A percentile compares a stretch with the other conserved stretches of the same genome.
These are phyloP conservation scores for Nicotiana rustica DNA, from an alignment of 305 asterid genomes.

Conservation along the genomic window DNA sequence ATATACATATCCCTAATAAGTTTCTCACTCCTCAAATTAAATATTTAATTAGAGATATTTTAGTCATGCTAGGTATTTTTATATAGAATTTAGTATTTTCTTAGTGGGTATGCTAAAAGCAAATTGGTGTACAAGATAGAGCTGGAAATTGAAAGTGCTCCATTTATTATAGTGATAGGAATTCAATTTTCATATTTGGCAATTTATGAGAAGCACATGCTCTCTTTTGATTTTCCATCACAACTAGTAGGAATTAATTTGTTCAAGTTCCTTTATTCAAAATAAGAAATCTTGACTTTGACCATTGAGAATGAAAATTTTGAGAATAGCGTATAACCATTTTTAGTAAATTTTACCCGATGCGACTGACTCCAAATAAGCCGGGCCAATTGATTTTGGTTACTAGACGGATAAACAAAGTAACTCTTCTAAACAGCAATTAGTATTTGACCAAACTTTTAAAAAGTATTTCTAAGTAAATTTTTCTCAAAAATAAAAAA, in stretches of 20 bases:
- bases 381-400: neutral
- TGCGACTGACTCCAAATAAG: neutral
- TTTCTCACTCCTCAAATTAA: too few relatives aligned
- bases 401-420: neutral
- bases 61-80: too few relatives aligned
- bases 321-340: neutral
- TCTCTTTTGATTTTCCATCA: neutral
- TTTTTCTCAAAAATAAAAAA: too few relatives aligned
- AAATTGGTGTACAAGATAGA: neutral
- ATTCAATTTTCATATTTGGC: conserved; percentile 11
- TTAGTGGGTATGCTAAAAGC: too few relatives aligned
- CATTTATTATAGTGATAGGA: neutral
- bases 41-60: too few relatives aligned
- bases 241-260: neutral
- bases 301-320: neutral
- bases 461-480: too few relatives aligned
- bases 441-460: too few relatives aligned
- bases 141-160: neutral
- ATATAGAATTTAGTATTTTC: too few relatives aligned
- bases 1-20: too few relatives aligned
- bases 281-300: too few relatives aligned
- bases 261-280: too few relatives aligned
- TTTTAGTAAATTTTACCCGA: neutral
- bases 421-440: too few relatives aligned
- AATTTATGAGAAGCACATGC: conserved; percentile 14